phyloP scores from a whole-genome alignment of 1,284 basidiomycete species.

The Sanghuangporus weigelae region DNA sequence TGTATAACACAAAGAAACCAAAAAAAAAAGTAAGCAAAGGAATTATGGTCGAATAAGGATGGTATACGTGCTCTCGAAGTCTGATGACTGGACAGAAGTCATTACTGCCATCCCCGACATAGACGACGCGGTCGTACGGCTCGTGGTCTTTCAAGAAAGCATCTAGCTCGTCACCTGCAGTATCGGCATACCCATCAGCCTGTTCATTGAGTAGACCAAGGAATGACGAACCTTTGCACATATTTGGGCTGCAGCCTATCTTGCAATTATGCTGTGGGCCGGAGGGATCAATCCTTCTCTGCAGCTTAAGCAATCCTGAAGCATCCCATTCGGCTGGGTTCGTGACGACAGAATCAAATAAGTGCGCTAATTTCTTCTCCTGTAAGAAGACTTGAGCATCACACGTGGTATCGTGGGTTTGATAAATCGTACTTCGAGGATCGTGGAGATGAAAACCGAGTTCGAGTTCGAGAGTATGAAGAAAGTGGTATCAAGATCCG shows the following conservation, averaged over 20 bases:
- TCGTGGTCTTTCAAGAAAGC: constrained; percentile 71
- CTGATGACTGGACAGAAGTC: constrained; percentile 92
- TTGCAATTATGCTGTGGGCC: constrained; percentile 81
- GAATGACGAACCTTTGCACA: constrained; percentile 84
- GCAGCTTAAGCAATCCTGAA: constrained; percentile 72
- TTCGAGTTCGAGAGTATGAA: constrained; percentile 95
- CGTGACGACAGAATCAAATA: constrained; percentile 87
- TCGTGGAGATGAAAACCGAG: constrained; percentile 86
- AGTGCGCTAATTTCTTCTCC: constrained; percentile 63
- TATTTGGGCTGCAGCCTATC: constrained; percentile 91
- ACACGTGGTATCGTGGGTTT: neutral
- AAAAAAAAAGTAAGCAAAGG: constrained; percentile 1
- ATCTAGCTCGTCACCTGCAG: constrained; percentile 81
- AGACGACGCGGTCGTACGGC: constrained; percentile 81
- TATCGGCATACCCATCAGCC: neutral
- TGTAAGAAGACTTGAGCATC: neutral
- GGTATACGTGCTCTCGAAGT: constrained; percentile 55
- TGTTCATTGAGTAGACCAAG: neutral
- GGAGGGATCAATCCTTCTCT: constrained; percentile 68
- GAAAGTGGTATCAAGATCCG: constrained; percentile 69
- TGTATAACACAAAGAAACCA: constrained; percentile 26
- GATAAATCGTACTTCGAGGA: constrained; percentile 59
- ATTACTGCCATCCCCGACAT: constrained; percentile 93
- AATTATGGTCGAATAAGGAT: neutral
- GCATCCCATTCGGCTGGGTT: constrained; percentile 86